These are phyloP conservation scores for Clathrospora elynae DNA, from an alignment of 2,329 filamentous ascomycete species.

Conservation along the genomic window DNA sequence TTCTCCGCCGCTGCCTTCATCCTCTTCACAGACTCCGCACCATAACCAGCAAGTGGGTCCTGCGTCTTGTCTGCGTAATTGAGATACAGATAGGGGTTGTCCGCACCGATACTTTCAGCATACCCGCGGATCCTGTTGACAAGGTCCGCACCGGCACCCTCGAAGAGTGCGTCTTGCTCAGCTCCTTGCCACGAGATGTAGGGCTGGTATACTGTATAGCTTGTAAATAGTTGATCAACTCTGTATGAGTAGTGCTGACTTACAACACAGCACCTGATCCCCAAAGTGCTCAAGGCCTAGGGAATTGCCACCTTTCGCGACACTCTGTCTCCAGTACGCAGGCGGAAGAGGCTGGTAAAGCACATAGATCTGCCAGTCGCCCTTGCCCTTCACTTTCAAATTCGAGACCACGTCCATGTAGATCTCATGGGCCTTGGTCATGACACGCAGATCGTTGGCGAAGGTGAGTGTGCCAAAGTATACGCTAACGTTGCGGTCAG, in stretches of 20 bases:
- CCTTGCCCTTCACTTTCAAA: constrained; percentile 34
- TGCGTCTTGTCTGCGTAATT: constrained; percentile 40
- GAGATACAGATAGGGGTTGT: constrained; percentile 38
- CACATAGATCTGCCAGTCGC: constrained; percentile 42
- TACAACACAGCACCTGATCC: constrained; percentile 23
- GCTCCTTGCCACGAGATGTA: constrained; percentile 31
- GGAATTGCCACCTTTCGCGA: constrained; percentile 49
- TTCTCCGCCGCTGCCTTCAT: constrained; percentile 27
- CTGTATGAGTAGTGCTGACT: too few species aligned
- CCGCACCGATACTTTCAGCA: constrained; percentile 26
- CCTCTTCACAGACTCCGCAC: constrained; percentile 22
- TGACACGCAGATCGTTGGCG: constrained; percentile 43
- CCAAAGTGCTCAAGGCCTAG: constrained; percentile 44
- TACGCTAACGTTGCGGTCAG: constrained; percentile 11
- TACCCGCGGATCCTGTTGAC: constrained; percentile 22
- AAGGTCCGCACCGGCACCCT: constrained; percentile 22
- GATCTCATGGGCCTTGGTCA: constrained; percentile 48
- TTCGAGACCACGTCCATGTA: constrained; percentile 48
- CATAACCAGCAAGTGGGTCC: constrained; percentile 31
- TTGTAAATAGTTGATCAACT: too few species aligned
- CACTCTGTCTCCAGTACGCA: constrained; percentile 43
- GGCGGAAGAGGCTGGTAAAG: constrained; percentile 50
- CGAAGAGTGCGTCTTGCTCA: constrained; percentile 27
- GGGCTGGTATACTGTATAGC: constrained; percentile 20
- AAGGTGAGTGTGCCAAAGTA: constrained; percentile 38